Conservation (phyloP, 441 rosid genomes). For the Mallotus repandus region DNA sequence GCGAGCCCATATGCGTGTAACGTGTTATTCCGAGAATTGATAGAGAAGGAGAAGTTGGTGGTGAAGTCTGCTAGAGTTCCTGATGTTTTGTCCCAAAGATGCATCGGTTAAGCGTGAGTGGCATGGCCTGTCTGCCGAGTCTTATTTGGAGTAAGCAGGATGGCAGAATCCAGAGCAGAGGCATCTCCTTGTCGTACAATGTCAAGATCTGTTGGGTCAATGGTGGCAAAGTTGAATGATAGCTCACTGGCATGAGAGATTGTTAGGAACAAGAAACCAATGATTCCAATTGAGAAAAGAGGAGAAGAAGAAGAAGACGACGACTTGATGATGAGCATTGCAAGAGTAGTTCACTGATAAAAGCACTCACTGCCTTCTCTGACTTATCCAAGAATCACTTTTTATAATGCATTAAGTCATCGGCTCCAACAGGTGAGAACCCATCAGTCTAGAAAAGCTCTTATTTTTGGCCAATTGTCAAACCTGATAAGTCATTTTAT, state of each 20-base stretch:
- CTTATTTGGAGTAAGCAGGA: constrained; percentile 5
- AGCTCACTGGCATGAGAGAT: not conserved
- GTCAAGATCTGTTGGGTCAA: constrained; percentile 11
- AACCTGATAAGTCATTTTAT: too few relatives aligned
- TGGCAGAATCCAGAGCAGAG: constrained; percentile 23
- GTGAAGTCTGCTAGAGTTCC: constrained; percentile 15
- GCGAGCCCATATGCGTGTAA: constrained; percentile 23
- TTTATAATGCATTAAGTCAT: too few relatives aligned
- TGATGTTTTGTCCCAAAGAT: constrained; percentile 16
- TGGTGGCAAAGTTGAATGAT: constrained; percentile 8
- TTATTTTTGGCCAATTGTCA: too few relatives aligned
- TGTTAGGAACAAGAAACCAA: not conserved
- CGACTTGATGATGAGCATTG: not conserved
- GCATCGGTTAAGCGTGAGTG: constrained; percentile 22
- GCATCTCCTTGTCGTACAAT: constrained; percentile 36
- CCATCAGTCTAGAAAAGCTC: too few relatives aligned
- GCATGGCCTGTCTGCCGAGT: constrained; percentile 32
- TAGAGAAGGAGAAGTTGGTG: constrained; percentile 23
- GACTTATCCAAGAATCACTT: too few relatives aligned
- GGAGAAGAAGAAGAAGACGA: not conserved
- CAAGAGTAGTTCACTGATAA: too few relatives aligned
- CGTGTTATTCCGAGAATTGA: not conserved
- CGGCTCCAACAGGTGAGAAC: too few relatives aligned
- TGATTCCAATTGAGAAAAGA: not conserved
- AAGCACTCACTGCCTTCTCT: too few relatives aligned